Evolutionary conservation across 2,329 filamentous ascomycete species (phyloP), one percentile per base, ranked within the genome.

Genomic region (Phaeosphaeriaceae sp.): DNA sequence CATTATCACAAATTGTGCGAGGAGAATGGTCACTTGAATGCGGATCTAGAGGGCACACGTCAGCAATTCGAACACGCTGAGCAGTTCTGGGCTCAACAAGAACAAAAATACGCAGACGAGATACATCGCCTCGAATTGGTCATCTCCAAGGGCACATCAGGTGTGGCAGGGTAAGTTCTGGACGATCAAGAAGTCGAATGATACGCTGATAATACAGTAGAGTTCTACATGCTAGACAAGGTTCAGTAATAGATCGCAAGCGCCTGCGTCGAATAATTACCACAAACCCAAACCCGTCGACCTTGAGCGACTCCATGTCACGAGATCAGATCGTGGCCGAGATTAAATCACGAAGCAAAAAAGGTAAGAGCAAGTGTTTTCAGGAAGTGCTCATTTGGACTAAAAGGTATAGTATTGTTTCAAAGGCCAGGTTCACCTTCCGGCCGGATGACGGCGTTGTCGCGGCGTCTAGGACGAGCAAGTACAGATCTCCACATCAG

Each of bases 101-200:
- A 77, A 57, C 64, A 67, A 43, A 67, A 70, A 17, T 81, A 79
- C 61, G 72, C 76, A 42, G 73, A 73, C 2, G 80, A 82, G 58
- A 77, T 82, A 52, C 80, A 77, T 56, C 76, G 80, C 17, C 71
- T 83, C 15, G 81, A 82, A 63, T 59, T 82, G 3, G 60, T 82
- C 24, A 80, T 83, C 56, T 77, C 78, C 2, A 76, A 75, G 50
- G 76, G 79, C 8, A 73, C 76, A 24, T 67, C 72, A 44, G 80
- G 81, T 10, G 69, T 82, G 53, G 70, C 77, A 21, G 79, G 77
- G 70, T 73, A 50, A 54, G 65, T 24, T 46, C 19, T 53, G 40
- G 13, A 19, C 23, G 35, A 22, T 6, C 19, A 24, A 2, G 11
- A 3, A 7, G n/a, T 44, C 5, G 6, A 23, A 11, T 4, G 9